Evolutionary conservation across 2,329 filamentous ascomycete genomes (phyloP).

Genomic region (Nigrograna mackinnonii): DNA sequence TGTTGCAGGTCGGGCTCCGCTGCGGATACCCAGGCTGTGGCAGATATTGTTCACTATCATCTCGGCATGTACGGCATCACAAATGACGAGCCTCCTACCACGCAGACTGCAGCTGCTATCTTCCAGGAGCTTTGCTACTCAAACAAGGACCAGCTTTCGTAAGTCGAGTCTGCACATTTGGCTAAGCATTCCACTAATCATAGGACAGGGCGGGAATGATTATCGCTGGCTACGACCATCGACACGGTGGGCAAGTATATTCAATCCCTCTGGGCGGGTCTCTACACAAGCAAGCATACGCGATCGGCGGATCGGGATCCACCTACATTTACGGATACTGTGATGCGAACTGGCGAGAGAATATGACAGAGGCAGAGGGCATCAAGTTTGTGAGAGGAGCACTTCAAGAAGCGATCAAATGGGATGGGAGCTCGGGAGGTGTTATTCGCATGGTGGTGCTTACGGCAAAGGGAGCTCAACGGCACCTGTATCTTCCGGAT

Average conservation of each 20-base stretch:
- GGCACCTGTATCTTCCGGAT: slow-evolving; percentile 95
- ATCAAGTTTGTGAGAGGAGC: slow-evolving; percentile 92
- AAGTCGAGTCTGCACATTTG: no score
- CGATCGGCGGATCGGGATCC: slow-evolving; percentile 94
- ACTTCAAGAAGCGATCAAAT: slow-evolving; percentile 94
- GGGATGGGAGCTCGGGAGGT: slow-evolving; percentile 97
- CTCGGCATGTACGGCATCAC: slow-evolving; percentile 88
- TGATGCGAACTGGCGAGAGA: slow-evolving; percentile 92
- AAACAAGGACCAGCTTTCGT: slow-evolving; percentile 95
- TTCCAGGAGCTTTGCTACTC: slow-evolving; percentile 98
- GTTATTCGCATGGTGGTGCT: slow-evolving; percentile 98
- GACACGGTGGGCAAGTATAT: slow-evolving; percentile 96
- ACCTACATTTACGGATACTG: slow-evolving; percentile 99
- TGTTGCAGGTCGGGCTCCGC: slow-evolving; percentile 98
- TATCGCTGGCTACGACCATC: slow-evolving; percentile 95
- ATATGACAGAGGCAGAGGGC: slow-evolving; percentile 90
- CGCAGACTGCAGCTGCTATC: slow-evolving; percentile 90
- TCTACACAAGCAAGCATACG: slow-evolving; percentile 94
- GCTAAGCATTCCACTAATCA: no score
- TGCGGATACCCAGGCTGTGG: slow-evolving; percentile 95
- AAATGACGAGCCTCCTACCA: slow-evolving; percentile 88
- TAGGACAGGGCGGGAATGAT: slow-evolving; percentile 87
- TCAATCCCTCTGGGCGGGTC: slow-evolving; percentile 95
- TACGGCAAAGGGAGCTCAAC: slow-evolving; percentile 84
- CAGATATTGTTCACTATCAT: slow-evolving; percentile 97